These are phyloP conservation scores for Piper longum DNA, from an alignment of 164 flowering plant species.

Conservation along the genomic window DNA sequence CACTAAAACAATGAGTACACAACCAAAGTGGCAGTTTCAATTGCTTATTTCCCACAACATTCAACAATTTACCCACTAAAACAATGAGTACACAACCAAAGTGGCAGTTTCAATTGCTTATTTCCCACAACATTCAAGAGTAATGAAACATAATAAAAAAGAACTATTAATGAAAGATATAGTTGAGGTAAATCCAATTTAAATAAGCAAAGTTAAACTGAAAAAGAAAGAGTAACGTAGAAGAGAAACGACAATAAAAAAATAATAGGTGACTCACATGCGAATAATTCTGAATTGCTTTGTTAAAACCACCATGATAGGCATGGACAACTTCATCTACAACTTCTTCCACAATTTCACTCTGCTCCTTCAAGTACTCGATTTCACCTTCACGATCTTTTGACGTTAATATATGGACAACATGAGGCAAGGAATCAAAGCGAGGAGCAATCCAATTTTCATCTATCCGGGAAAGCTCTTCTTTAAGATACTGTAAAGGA, in stretches of 20 bases:
- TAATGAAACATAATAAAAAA: no score
- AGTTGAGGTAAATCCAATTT: background rate
- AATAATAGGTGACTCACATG: constrained; percentile 39
- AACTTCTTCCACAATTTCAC: constrained; percentile 82
- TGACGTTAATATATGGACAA: constrained; percentile 91
- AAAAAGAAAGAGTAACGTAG: background rate
- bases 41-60: no score
- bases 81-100: no score
- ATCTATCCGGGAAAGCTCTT: constrained; percentile 63
- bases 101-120: no score
- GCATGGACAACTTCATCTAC: constrained; percentile 98
- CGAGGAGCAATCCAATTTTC: constrained; percentile 92
- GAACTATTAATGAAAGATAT: no score
- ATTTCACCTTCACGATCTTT: constrained; percentile 81
- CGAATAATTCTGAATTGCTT: constrained; percentile 97
- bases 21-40: no score
- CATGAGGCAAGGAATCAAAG: constrained; percentile 95
- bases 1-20: no score
- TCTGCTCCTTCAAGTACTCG: constrained; percentile 72
- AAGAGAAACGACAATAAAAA: background rate
- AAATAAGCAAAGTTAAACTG: background rate
- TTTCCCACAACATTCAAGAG: no score
- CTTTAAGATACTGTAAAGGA: constrained; percentile 50
- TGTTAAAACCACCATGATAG: constrained; percentile 92
- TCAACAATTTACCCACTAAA: no score